phyloP scores from a whole-genome alignment of 2,329 filamentous ascomycete genomes.

The Coniochaeta pulveracea region DNA sequence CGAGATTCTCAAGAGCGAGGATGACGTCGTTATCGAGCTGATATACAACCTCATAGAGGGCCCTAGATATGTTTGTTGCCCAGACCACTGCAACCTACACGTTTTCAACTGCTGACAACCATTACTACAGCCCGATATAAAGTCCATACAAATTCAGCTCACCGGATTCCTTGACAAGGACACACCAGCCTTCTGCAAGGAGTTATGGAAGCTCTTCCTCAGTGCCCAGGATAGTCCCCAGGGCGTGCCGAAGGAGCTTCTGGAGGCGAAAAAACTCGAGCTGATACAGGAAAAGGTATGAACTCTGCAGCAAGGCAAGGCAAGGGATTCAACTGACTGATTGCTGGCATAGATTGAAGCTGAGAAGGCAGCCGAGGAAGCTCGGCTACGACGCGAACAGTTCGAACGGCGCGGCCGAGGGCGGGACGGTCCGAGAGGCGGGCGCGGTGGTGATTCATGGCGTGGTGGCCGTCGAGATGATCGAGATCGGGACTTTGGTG shows the following conservation, averaged over 20 bases:
- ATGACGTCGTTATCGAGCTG: slow-evolving; percentile 91
- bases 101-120: slow-evolving; percentile 14
- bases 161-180: slow-evolving; percentile 94
- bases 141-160: slow-evolving; percentile 85
- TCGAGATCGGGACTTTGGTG: slow-evolving; percentile 29
- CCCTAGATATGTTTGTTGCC: slow-evolving; percentile 63
- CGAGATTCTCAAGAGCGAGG: slow-evolving; percentile 80
- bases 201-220: slow-evolving; percentile 82
- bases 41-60: slow-evolving; percentile 62
- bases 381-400: slow-evolving; percentile 59
- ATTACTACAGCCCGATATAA: slow-evolving; percentile 74
- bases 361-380: slow-evolving; percentile 68
- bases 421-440: slow-evolving; percentile 30
- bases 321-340: slow-evolving; percentile 5
- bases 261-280: slow-evolving; percentile 94
- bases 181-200: slow-evolving; percentile 78
- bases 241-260: slow-evolving; percentile 84
- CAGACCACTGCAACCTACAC: too few species aligned
- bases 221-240: slow-evolving; percentile 82
- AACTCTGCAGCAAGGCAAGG: slow-evolving; percentile 2
- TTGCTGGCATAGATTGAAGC: slow-evolving; percentile 54
- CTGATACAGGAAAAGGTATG: slow-evolving; percentile 86
- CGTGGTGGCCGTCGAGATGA: slow-evolving; percentile 40
- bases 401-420: slow-evolving; percentile 56
- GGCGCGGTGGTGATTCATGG: slow-evolving; percentile 31